phyloP scores from a whole-genome alignment of 345 rosid species.

The Excoecaria agallocha region DNA sequence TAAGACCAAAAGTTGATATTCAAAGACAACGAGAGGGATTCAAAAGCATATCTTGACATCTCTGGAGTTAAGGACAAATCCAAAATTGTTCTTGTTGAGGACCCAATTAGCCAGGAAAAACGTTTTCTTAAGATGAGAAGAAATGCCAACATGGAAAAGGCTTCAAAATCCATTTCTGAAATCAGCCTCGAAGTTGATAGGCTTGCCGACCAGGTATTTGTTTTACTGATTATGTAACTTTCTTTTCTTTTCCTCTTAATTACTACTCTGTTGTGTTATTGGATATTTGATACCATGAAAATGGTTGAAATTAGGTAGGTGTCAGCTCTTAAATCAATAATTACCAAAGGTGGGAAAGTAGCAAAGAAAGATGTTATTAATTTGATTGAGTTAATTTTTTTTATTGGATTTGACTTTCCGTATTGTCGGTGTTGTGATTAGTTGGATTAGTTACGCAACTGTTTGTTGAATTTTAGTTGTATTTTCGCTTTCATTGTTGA shows the following conservation, averaged over 20 bases:
- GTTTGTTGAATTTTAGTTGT: no score
- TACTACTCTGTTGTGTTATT: neutral
- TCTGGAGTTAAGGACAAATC: slow-evolving; percentile 91
- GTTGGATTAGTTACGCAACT: no score
- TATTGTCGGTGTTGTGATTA: no score
- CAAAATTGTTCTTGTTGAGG: slow-evolving; percentile 79
- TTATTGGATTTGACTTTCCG: no score
- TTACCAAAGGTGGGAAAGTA: slow-evolving; percentile 69
- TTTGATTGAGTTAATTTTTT: slow-evolving; percentile 62
- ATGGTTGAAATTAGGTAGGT: slow-evolving; percentile 49
- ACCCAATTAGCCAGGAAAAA: slow-evolving; percentile 86
- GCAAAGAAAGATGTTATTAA: slow-evolving; percentile 66
- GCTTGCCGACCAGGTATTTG: slow-evolving; percentile 72
- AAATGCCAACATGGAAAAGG: slow-evolving; percentile 84
- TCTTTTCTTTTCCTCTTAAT: neutral
- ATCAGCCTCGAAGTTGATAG: slow-evolving; percentile 88
- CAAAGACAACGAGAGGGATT: slow-evolving; percentile 94
- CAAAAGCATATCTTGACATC: slow-evolving; percentile 77
- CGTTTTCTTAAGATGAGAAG: slow-evolving; percentile 75
- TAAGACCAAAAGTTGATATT: slow-evolving; percentile 88
- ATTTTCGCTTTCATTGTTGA: no score
- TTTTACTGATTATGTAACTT: no score
- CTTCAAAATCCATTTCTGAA: slow-evolving; percentile 79
- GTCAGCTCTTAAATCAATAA: slow-evolving; percentile 68
- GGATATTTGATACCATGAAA: neutral